Evolutionary conservation across 495 filamentous ascomycete species (phyloP).

Genomic region (Bombardia bombarda): DNA sequence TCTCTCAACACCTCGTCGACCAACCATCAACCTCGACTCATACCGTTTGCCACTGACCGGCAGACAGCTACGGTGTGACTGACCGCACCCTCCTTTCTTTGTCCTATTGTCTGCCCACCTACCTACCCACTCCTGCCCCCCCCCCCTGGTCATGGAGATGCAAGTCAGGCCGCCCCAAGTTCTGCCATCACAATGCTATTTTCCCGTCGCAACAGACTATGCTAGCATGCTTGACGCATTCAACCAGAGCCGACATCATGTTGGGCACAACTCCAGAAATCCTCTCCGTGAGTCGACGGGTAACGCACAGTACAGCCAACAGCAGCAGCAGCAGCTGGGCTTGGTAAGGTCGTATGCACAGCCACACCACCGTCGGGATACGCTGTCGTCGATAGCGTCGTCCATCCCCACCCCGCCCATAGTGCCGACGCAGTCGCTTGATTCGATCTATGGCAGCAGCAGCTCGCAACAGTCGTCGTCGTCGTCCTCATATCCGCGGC

Average conservation of each 20-base stretch:
- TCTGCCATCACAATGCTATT: slow-evolving; percentile 22
- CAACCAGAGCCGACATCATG: slow-evolving; percentile 14
- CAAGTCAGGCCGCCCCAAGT: slow-evolving; percentile 17
- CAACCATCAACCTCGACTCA: neutral
- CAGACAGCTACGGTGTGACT: too few relatives aligned
- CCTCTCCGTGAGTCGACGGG: slow-evolving; percentile 42
- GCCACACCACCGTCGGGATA: slow-evolving; percentile 15
- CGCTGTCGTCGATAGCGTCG: slow-evolving; percentile 19
- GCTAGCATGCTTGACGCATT: slow-evolving; percentile 9
- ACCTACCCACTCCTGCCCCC: too few relatives aligned
- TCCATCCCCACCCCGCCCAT: slow-evolving; percentile 35
- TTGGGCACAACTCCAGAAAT: slow-evolving; percentile 22
- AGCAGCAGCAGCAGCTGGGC: slow-evolving; percentile 29
- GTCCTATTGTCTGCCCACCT: too few relatives aligned
- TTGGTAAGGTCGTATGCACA: slow-evolving; percentile 29
- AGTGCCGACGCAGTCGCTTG: slow-evolving; percentile 34
- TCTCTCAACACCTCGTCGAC: too few relatives aligned
- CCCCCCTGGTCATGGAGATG: slow-evolving; percentile 15
- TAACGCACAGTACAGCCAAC: too few relatives aligned
- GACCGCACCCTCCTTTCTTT: too few relatives aligned
- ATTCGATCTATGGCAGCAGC: slow-evolving; percentile 27
- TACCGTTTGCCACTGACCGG: slow-evolving; percentile 5
- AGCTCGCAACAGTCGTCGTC: too few relatives aligned
- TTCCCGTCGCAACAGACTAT: too few relatives aligned
- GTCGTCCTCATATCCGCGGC: slow-evolving; percentile 12